These are phyloP conservation scores for Hanseniaspora gamundiae DNA, from an alignment of 1,139 yeast species.

Conservation along the genomic window DNA sequence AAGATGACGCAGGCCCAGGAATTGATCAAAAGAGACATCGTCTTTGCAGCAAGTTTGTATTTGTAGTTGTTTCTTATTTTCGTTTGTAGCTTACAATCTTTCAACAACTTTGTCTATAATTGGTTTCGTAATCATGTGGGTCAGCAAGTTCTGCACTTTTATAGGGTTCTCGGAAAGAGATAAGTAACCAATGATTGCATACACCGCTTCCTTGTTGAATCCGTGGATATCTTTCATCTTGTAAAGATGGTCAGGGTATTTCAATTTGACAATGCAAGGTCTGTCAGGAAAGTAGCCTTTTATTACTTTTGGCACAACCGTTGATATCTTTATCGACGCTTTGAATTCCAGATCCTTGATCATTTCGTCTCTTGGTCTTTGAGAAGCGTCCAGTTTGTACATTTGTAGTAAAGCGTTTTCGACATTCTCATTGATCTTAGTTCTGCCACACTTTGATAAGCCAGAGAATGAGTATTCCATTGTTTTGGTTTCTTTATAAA, in stretches of 20 bases:
- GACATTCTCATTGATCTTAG: background rate
- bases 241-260: background rate
- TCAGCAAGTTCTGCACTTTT: background rate
- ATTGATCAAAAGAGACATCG: constrained; percentile 88
- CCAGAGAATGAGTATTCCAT: background rate
- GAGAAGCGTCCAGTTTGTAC: background rate
- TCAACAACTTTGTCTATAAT: background rate
- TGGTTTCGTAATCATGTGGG: background rate
- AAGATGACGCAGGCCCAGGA: constrained; percentile 93
- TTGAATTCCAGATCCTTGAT: background rate
- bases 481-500: background rate
- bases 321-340: background rate
- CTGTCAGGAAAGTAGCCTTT: background rate
- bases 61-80: constrained; percentile 29
- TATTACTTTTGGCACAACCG: background rate
- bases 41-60: constrained; percentile 91
- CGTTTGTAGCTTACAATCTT: background rate
- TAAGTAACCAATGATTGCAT: background rate
- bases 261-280: background rate
- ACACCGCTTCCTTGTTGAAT: background rate
- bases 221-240: background rate
- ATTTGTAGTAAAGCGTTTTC: background rate
- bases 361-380: background rate
- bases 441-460: background rate
- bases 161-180: background rate